A percentile compares a stretch with the other conserved stretches of the same genome.
Evolutionary conservation across 208 protist genomes (phyloP).

Genomic region (Leptomonas pyrrhocoris): DNA sequence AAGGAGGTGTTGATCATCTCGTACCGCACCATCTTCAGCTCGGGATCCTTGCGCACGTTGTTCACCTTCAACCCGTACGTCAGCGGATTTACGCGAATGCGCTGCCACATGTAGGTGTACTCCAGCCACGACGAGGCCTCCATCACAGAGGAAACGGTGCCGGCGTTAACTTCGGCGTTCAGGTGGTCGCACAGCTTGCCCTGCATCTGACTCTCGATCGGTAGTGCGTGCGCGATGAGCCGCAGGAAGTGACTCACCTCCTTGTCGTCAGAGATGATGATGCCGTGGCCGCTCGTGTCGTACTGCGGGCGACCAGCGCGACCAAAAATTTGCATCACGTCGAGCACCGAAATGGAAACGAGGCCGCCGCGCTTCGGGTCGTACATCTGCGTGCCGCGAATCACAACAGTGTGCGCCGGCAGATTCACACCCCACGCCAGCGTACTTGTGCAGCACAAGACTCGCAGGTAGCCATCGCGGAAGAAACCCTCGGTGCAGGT

Average conservation of each 20-base stretch:
- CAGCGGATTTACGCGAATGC: constrained; percentile 96
- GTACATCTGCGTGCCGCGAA: constrained; percentile 97
- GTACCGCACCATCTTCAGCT: constrained; percentile 86
- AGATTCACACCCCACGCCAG: constrained; percentile 99
- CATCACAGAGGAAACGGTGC: constrained; percentile 96
- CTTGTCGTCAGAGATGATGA: constrained; percentile 98
- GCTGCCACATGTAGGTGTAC: constrained; percentile 98
- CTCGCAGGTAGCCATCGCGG: constrained; percentile 91
- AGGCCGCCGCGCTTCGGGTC: constrained; percentile 94
- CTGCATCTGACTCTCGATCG: constrained; percentile 97
- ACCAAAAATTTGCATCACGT: constrained; percentile 99
- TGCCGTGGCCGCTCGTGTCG: constrained; percentile 97
- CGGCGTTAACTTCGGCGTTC: constrained; percentile 98
- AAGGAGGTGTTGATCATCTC: constrained; percentile 97
- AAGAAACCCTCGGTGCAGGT: constrained; percentile 96
- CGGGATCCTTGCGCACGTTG: constrained; percentile 91
- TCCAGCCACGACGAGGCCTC: constrained; percentile 97
- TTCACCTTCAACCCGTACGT: constrained; percentile 95
- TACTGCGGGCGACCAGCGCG: constrained; percentile 99
- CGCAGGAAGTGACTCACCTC: constrained; percentile 96
- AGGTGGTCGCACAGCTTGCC: constrained; percentile 96
- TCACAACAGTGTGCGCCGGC: constrained; percentile 99
- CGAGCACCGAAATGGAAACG: constrained; percentile 97
- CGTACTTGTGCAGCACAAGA: constrained; percentile 98
- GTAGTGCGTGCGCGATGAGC: constrained; percentile 93